A percentile compares a stretch with the other conserved stretches of the same genome.
These are phyloP conservation scores for Phytophthora melonis DNA, from an alignment of 352 stramenopile genomes.

Conservation along the genomic window DNA sequence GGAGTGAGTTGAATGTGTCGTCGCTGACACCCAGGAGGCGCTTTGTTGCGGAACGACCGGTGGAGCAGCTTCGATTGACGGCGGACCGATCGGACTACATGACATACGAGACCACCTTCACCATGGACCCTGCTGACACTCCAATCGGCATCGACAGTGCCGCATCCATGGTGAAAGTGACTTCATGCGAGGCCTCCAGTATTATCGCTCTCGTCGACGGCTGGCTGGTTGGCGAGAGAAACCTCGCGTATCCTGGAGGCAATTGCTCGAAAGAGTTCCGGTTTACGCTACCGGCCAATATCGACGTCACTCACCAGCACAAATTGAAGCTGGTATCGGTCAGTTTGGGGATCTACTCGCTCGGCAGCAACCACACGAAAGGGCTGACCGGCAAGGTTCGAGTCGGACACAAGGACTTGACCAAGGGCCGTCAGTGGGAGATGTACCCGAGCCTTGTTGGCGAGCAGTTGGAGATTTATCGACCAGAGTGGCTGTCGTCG, in stretches of 20 bases:
- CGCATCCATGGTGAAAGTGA: constrained; percentile 48
- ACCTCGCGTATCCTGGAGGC: constrained; percentile 56
- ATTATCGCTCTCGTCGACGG: constrained; percentile 66
- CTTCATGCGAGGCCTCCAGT: constrained; percentile 61
- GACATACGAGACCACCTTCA: constrained; percentile 68
- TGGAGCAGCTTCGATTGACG: constrained; percentile 70
- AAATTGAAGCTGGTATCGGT: constrained; percentile 61
- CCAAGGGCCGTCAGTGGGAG: constrained; percentile 43
- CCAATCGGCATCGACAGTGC: background rate
- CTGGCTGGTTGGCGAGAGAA: constrained; percentile 50
- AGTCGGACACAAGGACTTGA: constrained; percentile 50
- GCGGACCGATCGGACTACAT: constrained; percentile 69
- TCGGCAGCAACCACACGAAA: constrained; percentile 66
- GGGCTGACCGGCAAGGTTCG: constrained; percentile 62
- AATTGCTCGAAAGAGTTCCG: constrained; percentile 60
- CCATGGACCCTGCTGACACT: constrained; percentile 9
- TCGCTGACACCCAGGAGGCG: constrained; percentile 40
- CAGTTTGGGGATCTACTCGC: constrained; percentile 65
- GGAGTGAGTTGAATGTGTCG: constrained; percentile 56
- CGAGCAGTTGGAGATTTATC: constrained; percentile 70
- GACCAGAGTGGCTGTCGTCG: constrained; percentile 52
- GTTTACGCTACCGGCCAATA: constrained; percentile 49
- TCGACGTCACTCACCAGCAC: constrained; percentile 42
- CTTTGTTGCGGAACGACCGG: constrained; percentile 45
- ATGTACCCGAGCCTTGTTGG: constrained; percentile 74